A percentile compares a stretch with the other conserved stretches of the same genome.
Conservation (phyloP, 2,329 filamentous ascomycete species). For the Fusarium sterilihyphosum region DNA sequence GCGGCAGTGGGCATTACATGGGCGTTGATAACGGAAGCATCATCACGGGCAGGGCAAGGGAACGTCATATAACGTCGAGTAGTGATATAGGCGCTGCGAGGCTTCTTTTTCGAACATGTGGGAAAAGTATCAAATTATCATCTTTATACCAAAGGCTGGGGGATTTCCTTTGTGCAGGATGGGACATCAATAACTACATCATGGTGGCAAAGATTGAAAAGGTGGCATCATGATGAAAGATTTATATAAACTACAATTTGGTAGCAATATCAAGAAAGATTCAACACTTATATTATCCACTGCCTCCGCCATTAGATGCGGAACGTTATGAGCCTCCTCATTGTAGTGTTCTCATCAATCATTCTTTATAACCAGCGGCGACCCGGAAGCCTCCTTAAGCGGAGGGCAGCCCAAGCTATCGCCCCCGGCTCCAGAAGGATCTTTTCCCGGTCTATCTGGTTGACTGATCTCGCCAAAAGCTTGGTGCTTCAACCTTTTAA, state of each 20-base stretch:
- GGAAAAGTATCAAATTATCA: slow-evolving; percentile 23
- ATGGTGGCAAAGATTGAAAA: slow-evolving; percentile 19
- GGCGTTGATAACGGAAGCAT: slow-evolving; percentile 37
- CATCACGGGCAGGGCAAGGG: slow-evolving; percentile 6
- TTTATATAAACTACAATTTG: neutral
- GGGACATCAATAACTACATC: neutral
- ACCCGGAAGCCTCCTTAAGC: too few relatives aligned
- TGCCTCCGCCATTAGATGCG: neutral
- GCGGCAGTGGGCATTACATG: slow-evolving; percentile 32
- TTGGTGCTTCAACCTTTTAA: too few relatives aligned
- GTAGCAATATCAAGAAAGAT: neutral
- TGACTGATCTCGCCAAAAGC: too few relatives aligned
- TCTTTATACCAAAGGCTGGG: slow-evolving; percentile 11
- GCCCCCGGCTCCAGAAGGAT: too few relatives aligned
- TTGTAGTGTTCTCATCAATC: neutral
- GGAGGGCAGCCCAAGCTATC: too few relatives aligned
- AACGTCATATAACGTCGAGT: slow-evolving; percentile 5
- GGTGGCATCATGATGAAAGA: neutral
- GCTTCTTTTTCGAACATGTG: slow-evolving; percentile 2
- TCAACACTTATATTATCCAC: neutral
- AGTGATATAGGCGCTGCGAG: slow-evolving; percentile 10
- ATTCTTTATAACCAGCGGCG: neutral
- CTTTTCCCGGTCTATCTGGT: too few relatives aligned
- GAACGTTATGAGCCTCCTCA: neutral
- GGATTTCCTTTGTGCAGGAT: neutral